Evolutionary conservation across 495 filamentous ascomycete species (phyloP), one percentile per base, ranked within the genome.

Genomic region (Penicillium fimorum): DNA sequence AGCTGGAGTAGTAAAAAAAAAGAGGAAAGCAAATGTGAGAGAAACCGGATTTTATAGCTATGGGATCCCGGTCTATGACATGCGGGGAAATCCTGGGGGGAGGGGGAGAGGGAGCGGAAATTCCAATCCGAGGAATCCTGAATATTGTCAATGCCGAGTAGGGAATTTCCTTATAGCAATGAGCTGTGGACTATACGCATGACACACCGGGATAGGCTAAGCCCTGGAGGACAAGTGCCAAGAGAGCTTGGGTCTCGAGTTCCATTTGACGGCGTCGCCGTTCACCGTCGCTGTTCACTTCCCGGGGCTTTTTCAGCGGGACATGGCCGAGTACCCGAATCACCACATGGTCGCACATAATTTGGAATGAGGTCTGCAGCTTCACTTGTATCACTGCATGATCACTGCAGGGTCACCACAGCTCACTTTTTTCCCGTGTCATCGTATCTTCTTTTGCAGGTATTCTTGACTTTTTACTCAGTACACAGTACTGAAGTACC

Each of bases 181-280:
- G 17, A 38, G 35, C 20, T 32, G 37, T 53, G n/a, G 33, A 17
- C 56, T 54, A 61, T 58, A 17, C 32, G 48, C 61, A 59, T 44
- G 53, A 46, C 45, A 53, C 44, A 50, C 20, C 29, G 45, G 33
- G 59, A 32, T 12, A 49, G 56, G 58, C 57, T 58, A 57, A 61
- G 64, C 11, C 42, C 52, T 52, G 62, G 54, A 59, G 54, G 54
- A 33, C 29, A 43, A 55, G 38, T 11, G 57, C 65, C 62, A 67
- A 65, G 65, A 30, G 59, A 67, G 65, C 65, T 67, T 67, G 62
- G 56, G 53, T 65, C 59, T 54, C 52, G 53, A 41, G 7, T 27
- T 20, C 20, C 15, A 65, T 67, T 67, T 47, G 64, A 62, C 41
- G 50, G 41, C 30, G 9, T 46, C 51, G 59, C 59, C 65, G 29